Percentiles rank a stretch among this genome's conserved stretches.
phyloP scores from a whole-genome alignment of 306 rosid genomes.

The Rosa persica region DNA sequence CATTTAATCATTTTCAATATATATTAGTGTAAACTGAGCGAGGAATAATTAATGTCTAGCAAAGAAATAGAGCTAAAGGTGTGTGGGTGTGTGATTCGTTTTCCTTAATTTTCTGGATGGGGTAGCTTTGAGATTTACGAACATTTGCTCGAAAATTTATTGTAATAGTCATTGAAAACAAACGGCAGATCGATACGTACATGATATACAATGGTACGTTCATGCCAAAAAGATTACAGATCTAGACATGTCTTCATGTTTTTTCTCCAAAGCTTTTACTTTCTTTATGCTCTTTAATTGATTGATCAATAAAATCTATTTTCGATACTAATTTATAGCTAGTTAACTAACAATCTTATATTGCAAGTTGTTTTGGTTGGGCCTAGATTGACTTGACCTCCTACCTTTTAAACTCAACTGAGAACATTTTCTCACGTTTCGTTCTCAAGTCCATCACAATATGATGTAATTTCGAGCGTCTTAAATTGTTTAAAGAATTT shows the following conservation, averaged over 20 bases:
- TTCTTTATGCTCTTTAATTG: background rate
- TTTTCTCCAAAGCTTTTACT: background rate
- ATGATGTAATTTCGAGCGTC: too few relatives aligned
- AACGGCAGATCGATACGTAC: background rate
- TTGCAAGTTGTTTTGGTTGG: too few relatives aligned
- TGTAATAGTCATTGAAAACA: background rate
- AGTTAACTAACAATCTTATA: background rate
- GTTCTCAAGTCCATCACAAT: too few relatives aligned
- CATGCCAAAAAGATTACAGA: background rate
- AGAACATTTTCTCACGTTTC: too few relatives aligned
- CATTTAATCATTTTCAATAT: background rate
- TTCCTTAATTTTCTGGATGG: background rate
- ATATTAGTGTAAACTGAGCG: background rate
- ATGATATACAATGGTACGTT: background rate
- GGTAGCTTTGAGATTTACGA: background rate
- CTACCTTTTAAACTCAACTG: too few relatives aligned
- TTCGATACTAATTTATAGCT: background rate
- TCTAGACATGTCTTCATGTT: background rate
- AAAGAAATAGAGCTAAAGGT: background rate
- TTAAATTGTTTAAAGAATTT: too few relatives aligned
- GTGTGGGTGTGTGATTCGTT: background rate
- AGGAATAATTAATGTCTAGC: conserved; percentile 12
- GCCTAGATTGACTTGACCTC: too few relatives aligned
- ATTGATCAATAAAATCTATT: background rate
- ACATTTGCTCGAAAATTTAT: background rate